These are phyloP conservation scores for Triangularia setosa DNA, from an alignment of 2,329 filamentous ascomycete genomes.

Conservation along the genomic window DNA sequence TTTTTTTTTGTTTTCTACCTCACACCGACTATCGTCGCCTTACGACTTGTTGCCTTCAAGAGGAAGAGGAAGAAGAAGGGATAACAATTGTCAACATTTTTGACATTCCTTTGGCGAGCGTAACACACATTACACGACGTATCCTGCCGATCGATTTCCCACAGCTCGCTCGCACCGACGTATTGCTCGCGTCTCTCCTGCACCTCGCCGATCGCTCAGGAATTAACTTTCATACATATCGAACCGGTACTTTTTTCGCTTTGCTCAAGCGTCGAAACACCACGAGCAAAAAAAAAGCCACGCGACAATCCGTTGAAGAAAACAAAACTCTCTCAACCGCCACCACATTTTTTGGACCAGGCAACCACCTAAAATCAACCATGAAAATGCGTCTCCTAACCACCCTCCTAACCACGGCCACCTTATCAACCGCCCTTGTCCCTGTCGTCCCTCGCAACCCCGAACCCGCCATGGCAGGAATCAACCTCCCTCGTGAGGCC, in stretches of 20 bases:
- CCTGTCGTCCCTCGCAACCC: conserved; percentile 22
- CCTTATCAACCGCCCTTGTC: conserved; percentile 33
- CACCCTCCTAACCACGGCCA: conserved; percentile 34
- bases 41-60: not conserved
- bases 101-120: not conserved
- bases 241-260: not conserved
- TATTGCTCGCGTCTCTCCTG: conserved; percentile 11
- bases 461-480: conserved; percentile 24
- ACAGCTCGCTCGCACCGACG: not conserved
- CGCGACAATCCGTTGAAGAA: not conserved
- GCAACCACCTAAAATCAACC: conserved; percentile 12
- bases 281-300: not conserved
- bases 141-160: not conserved
- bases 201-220: conserved; percentile 2
- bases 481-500: conserved; percentile 10
- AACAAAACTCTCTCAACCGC: too few species aligned
- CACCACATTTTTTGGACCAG: too few species aligned
- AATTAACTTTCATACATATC: not conserved
- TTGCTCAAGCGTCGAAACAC: not conserved
- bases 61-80: too few species aligned
- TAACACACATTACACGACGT: not conserved
- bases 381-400: conserved; percentile 26
- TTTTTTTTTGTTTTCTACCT: not conserved
- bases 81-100: too few species aligned
- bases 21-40: not conserved